phyloP scores from a whole-genome alignment of 352 stramenopile species.

The Elongisporangium undulatum region DNA sequence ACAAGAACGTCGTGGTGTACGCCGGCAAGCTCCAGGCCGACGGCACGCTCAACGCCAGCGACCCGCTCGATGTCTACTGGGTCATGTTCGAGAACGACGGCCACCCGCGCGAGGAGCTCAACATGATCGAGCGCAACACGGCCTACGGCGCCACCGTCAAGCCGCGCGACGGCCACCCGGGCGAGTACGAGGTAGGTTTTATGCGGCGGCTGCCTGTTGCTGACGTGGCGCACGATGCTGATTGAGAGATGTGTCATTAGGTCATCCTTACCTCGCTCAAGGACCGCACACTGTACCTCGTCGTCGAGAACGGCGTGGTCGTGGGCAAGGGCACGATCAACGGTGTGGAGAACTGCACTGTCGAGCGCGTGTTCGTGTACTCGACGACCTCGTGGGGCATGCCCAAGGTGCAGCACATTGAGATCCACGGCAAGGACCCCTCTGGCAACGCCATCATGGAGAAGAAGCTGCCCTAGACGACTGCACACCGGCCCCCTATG shows the following conservation, averaged over 20 bases:
- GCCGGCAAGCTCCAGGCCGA: constrained; percentile 58
- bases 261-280: constrained; percentile 78
- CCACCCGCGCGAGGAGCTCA: constrained; percentile 76
- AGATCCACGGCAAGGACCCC: constrained; percentile 79
- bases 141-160: constrained; percentile 78
- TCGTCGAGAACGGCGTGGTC: constrained; percentile 71
- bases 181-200: constrained; percentile 55
- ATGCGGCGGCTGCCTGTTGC: not conserved
- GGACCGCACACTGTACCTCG: constrained; percentile 73
- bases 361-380: constrained; percentile 81
- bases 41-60: constrained; percentile 49
- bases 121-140: constrained; percentile 85
- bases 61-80: constrained; percentile 86
- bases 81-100: constrained; percentile 89
- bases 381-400: constrained; percentile 85
- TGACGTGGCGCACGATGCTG: not conserved
- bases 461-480: constrained; percentile 75
- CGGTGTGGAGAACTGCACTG: constrained; percentile 55
- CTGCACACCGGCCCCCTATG: too few species aligned
- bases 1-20: constrained; percentile 89
- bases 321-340: constrained; percentile 71
- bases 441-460: constrained; percentile 68
- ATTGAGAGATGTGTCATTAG: constrained; percentile 1
- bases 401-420: constrained; percentile 87
- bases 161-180: constrained; percentile 54